A percentile compares a stretch with the other conserved stretches of the same genome.
Conservation (phyloP, 1,284 basidiomycete genomes). For the Takashimella tepidaria region DNA sequence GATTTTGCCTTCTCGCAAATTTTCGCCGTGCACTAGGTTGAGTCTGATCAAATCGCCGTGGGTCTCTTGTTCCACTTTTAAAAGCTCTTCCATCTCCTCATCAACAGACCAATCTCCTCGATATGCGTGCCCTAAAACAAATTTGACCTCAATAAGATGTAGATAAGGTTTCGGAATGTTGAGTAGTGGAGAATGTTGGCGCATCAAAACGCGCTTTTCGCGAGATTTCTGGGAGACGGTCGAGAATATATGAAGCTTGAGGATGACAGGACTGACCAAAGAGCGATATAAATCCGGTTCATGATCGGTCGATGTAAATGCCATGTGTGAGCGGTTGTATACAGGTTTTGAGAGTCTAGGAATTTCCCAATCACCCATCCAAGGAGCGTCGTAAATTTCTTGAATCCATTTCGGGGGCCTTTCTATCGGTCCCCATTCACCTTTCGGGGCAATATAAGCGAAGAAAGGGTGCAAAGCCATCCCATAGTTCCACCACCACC, state of each 20-base stretch:
- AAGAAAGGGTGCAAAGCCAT: neutral
- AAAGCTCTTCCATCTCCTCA: constrained; percentile 9
- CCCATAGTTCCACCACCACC: neutral
- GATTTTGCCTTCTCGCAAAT: constrained; percentile 16
- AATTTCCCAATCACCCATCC: constrained; percentile 15
- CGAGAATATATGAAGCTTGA: constrained; percentile 34
- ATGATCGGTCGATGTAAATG: neutral
- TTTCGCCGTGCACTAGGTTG: constrained; percentile 14
- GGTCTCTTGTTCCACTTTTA: constrained; percentile 14
- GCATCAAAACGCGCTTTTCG: constrained; percentile 17
- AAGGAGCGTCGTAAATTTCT: constrained; percentile 15
- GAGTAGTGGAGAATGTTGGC: constrained; percentile 8
- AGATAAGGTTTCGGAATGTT: constrained; percentile 12
- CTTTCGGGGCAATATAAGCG: constrained; percentile 8
- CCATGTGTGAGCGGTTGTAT: neutral
- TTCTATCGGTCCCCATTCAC: constrained; percentile 10
- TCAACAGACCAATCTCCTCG: constrained; percentile 8
- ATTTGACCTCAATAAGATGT: constrained; percentile 26
- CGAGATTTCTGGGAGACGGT: constrained; percentile 7
- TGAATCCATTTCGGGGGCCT: constrained; percentile 13
- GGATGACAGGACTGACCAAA: constrained; percentile 13
- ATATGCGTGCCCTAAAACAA: constrained; percentile 18
- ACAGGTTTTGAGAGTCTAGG: constrained; percentile 12
- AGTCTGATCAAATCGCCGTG: constrained; percentile 21
- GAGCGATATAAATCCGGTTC: neutral